These are phyloP conservation scores for Ceratobasidium sp. DNA, from an alignment of 1,284 basidiomycete species.

Conservation along the genomic window DNA sequence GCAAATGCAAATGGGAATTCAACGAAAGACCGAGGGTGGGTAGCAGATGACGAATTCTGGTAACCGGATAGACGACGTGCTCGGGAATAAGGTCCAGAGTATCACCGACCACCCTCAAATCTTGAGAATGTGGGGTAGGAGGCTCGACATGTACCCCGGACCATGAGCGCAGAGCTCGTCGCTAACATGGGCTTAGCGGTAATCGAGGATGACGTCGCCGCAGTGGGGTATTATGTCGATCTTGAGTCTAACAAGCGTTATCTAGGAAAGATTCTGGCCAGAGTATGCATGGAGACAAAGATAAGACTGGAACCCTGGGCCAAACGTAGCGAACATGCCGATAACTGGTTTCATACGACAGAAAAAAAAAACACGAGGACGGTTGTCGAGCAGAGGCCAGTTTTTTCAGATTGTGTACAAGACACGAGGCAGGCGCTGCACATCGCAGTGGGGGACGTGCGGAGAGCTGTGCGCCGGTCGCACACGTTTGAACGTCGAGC, in stretches of 20 bases:
- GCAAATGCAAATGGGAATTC: not conserved
- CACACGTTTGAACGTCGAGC: constrained; percentile 4
- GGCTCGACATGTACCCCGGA: not conserved
- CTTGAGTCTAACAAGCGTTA: not conserved
- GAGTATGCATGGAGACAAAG: not conserved
- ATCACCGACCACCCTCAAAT: constrained; percentile 32
- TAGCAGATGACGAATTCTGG: not conserved
- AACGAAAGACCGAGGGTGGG: not conserved
- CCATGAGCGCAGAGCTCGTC: not conserved
- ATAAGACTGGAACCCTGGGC: not conserved
- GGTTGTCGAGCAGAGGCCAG: not conserved
- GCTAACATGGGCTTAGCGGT: not conserved
- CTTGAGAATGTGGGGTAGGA: constrained; percentile 5
- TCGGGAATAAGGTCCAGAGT: constrained; percentile 25
- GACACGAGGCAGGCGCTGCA: not conserved
- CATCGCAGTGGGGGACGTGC: not conserved
- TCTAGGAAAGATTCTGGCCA: not conserved
- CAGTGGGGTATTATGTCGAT: not conserved
- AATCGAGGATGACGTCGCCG: not conserved
- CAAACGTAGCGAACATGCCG: not conserved
- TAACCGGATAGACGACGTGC: not conserved
- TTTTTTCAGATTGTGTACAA: not conserved
- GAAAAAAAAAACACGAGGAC: not conserved
- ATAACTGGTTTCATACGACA: not conserved
- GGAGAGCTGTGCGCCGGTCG: not conserved